These are phyloP conservation scores for Parietichytrium sp. DNA, from an alignment of 108 stramenopile genomes.

Conservation along the genomic window DNA sequence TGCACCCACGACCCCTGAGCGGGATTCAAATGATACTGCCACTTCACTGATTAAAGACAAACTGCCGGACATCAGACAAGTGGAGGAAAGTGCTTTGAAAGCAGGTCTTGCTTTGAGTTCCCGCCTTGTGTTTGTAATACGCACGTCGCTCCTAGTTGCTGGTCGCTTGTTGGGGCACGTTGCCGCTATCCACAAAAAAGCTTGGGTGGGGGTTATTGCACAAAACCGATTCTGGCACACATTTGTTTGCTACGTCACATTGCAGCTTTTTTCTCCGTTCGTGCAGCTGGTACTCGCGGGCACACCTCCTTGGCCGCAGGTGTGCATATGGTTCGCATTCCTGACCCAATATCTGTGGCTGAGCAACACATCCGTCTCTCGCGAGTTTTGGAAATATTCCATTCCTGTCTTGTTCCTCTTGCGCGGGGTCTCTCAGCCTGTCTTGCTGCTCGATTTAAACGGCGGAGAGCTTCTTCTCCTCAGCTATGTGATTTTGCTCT, in stretches of 20 bases:
- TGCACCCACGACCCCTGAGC: too few relatives aligned
- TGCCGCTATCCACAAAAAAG: too few relatives aligned
- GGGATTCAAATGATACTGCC: too few relatives aligned
- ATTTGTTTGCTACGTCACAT: neutral
- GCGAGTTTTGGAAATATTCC: neutral
- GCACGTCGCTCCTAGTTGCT: too few relatives aligned
- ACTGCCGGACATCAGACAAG: too few relatives aligned
- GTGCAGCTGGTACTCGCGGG: neutral
- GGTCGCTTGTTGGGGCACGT: too few relatives aligned
- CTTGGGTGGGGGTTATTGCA: too few relatives aligned
- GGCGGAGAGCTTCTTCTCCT: neutral
- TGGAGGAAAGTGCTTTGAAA: too few relatives aligned
- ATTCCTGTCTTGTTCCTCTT: conserved; percentile 7
- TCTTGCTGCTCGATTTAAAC: neutral
- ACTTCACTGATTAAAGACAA: too few relatives aligned
- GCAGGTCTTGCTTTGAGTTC: too few relatives aligned
- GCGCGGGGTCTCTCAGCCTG: conserved; percentile 1
- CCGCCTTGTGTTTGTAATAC: too few relatives aligned
- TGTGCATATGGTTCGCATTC: conserved; percentile 13
- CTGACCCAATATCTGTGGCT: conserved; percentile 23
- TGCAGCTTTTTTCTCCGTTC: neutral
- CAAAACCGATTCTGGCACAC: too few relatives aligned
- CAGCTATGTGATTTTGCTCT: neutral
- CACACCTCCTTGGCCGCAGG: conserved; percentile 4
- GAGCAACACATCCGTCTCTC: neutral